Base-by-base conservation (phyloP, 208 protist genomes). In the Histomonas meleagridis region DNA sequence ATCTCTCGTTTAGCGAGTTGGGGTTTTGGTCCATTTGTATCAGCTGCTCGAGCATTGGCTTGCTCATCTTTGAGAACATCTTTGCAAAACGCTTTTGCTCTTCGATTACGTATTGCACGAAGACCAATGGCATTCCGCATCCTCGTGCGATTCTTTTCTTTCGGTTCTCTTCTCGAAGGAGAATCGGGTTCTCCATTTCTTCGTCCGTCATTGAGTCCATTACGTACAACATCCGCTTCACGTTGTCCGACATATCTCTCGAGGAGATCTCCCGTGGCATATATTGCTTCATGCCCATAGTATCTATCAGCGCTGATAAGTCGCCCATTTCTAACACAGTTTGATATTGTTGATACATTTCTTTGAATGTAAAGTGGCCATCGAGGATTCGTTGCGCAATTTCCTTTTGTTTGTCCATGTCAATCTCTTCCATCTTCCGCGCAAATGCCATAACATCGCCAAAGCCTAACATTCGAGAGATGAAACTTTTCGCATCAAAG, bases 381-480 rank as follows among this genome's bases (percentile, higher is more conserved):
- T 93, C 65, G 72, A 92, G 92, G 69, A 94, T 93, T 60, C 91
- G 81, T 53, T 92, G 46, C 14, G 60, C 92, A 38, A 92, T 53
- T 62, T 93, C 86, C 46, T 94, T 94, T 53, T 93, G 65, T 16
- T 90, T 55, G 40, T 93, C 91, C 51, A 91, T 81, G 38, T 86
- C 76, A 28, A 86, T 92, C 76, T 92, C 92, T 91, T 93, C 62
- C 62, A 94, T 91, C 35, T 91, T 91, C 35, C 90, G 55, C 26
- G 92, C 57, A 69, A 94, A 79, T 0, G 90, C 79, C 23, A 76
- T 93, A 55, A 99, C 94, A 95, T 99, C 97, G 40, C 98, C 97
- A 94, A 97, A 96, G 40, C 97, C 97, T 38, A 96, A 91, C 60
- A 96, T 92, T 32, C 95, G 93, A 65, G 92, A 93, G 26, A 96